These are phyloP conservation scores for Tetracladium marchalianum DNA, from an alignment of 495 filamentous ascomycete species.

Conservation along the genomic window DNA sequence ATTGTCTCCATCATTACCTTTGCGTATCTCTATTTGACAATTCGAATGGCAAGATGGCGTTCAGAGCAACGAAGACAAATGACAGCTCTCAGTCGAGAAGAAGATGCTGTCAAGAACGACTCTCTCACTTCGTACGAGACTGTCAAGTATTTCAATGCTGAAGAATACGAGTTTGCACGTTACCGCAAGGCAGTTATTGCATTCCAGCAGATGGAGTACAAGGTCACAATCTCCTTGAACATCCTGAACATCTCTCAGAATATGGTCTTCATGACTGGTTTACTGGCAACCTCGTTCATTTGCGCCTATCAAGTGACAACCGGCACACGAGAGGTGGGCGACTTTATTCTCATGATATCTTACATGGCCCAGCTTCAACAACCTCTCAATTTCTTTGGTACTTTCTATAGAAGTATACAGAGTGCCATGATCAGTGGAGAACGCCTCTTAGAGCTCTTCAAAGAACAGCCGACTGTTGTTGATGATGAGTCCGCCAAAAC, in stretches of 20 bases:
- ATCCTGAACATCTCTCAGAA: constrained; percentile 93
- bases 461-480: constrained; percentile 82
- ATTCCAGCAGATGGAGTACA: constrained; percentile 81
- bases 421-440: constrained; percentile 96
- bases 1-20: constrained; percentile 89
- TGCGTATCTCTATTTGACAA: constrained; percentile 88
- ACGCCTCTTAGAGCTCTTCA: constrained; percentile 89
- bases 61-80: constrained; percentile 84
- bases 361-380: constrained; percentile 91
- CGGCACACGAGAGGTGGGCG: constrained; percentile 57
- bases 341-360: constrained; percentile 71
- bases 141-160: constrained; percentile 98
- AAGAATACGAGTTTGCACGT: constrained; percentile 82
- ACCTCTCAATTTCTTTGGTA: constrained; percentile 95
- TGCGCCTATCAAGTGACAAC: constrained; percentile 80
- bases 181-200: constrained; percentile 70
- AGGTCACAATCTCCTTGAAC: constrained; percentile 77
- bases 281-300: constrained; percentile 76
- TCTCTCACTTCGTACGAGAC: constrained; percentile 97
- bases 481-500: constrained; percentile 42
- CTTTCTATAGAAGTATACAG: constrained; percentile 94
- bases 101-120: constrained; percentile 97
- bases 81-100: constrained; percentile 86
- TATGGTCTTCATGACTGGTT: constrained; percentile 82
- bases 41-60: constrained; percentile 90